A percentile compares a stretch with the other conserved stretches of the same genome.
Conservation (phyloP, 305 asterid genomes). For the Fraxinus latifolia region DNA sequence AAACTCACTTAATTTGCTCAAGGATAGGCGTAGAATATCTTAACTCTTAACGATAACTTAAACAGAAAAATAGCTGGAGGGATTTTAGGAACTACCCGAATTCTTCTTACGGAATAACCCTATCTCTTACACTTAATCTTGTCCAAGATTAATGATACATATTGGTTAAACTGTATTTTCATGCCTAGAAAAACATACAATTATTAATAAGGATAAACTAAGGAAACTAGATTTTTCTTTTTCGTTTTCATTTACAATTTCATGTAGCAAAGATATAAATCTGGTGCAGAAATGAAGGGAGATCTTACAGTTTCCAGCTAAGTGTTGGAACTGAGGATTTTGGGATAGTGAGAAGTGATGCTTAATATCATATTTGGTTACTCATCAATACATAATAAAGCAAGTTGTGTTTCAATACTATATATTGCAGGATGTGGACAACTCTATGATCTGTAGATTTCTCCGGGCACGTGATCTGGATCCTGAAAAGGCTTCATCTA, state of each 20-base stretch:
- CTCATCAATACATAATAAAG: neutral
- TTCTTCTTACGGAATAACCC: neutral
- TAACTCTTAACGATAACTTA: neutral
- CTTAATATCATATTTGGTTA: neutral
- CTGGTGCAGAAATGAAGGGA: neutral
- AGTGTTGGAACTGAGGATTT: neutral
- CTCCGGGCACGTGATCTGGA: conserved; percentile 86
- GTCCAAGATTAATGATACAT: neutral
- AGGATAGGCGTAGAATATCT: neutral
- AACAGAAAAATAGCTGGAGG: neutral
- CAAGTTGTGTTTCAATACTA: neutral
- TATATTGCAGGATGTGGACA: conserved; percentile 59
- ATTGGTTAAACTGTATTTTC: neutral
- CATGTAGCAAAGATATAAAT: neutral
- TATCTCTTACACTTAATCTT: neutral
- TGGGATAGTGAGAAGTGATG: neutral
- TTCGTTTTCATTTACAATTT: neutral
- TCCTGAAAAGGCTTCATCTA: conserved; percentile 68
- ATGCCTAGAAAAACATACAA: neutral
- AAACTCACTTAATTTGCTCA: neutral
- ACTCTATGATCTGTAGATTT: conserved; percentile 69
- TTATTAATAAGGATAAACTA: neutral
- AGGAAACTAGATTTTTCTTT: neutral
- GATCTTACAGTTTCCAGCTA: neutral
- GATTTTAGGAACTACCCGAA: neutral